Evolutionary conservation across 176 grass and related monocot genomes (phyloP).

Genomic region (Urochloa ruziziensis): DNA sequence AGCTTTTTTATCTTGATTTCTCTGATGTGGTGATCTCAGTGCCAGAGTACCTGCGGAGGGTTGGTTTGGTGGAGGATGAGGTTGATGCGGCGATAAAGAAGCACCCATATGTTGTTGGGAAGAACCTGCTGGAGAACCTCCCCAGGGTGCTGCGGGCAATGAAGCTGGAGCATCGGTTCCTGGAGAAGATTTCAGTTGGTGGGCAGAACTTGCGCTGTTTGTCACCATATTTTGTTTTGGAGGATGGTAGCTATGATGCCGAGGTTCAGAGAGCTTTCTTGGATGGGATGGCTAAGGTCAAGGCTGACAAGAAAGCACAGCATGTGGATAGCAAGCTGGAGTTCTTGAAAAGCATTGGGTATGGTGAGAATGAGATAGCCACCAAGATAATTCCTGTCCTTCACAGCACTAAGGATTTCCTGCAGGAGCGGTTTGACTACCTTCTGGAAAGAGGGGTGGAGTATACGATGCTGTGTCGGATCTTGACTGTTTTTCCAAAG

Average conservation of each 20-base stretch:
- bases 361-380: conserved; percentile 57
- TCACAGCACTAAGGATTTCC: conserved; percentile 43
- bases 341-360: conserved; percentile 80
- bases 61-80: conserved; percentile 49
- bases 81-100: conserved; percentile 24
- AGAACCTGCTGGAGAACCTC: conserved; percentile 67
- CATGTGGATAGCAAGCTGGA: conserved; percentile 54
- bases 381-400: conserved; percentile 31
- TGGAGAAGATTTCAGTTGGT: conserved; percentile 48
- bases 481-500: conserved; percentile 53
- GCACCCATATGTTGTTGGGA: conserved; percentile 68
- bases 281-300: conserved; percentile 54
- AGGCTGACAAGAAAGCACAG: conserved; percentile 30
- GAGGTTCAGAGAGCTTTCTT: conserved; percentile 52
- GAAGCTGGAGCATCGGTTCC: conserved; percentile 45
- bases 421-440: conserved; percentile 65
- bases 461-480: conserved; percentile 68
- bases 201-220: conserved; percentile 40
- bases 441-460: conserved; percentile 69
- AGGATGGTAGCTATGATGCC: conserved; percentile 43
- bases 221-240: conserved; percentile 54
- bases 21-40: conserved; percentile 52
- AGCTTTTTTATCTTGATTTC: conserved; percentile 63
- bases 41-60: conserved; percentile 50
- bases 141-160: conserved; percentile 57